Conservation (phyloP, 2,329 filamentous ascomycete genomes). For the Beauveria scarabaeidicola region DNA sequence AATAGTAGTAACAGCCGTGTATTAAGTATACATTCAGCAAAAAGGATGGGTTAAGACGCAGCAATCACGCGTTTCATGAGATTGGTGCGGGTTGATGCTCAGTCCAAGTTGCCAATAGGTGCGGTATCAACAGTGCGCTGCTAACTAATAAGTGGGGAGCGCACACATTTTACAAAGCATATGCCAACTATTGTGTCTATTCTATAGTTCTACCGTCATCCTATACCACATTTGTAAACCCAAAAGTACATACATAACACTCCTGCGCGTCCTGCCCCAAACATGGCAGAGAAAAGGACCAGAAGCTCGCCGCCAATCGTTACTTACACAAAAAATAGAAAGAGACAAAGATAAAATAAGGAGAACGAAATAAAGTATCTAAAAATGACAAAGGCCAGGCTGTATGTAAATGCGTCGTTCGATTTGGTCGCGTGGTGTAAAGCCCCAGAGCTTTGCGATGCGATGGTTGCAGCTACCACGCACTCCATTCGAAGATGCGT, state of each 20-base stretch:
- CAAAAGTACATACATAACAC: neutral
- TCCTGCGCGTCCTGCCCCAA: neutral
- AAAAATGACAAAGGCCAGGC: neutral
- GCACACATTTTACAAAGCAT: neutral
- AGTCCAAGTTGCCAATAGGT: neutral
- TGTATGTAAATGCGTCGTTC: neutral
- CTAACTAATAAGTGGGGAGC: constrained; percentile 3
- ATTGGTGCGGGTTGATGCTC: neutral
- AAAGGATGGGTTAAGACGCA: neutral
- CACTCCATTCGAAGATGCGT: neutral
- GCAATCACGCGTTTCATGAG: neutral
- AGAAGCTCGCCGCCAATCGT: neutral
- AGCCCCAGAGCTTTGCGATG: neutral
- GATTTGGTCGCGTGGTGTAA: neutral
- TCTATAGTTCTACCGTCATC: neutral
- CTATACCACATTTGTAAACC: neutral
- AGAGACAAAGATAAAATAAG: neutral
- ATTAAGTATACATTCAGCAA: neutral
- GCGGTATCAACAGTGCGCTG: neutral
- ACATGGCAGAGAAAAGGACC: neutral
- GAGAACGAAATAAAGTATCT: neutral
- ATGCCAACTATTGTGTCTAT: neutral
- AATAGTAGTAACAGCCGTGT: neutral
- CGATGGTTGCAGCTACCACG: too few relatives aligned
- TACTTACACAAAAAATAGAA: neutral